A percentile compares a stretch with the other conserved stretches of the same genome.
These are phyloP conservation scores for Cladosporium halotolerans DNA, from an alignment of 2,329 filamentous ascomycete species.

Conservation along the genomic window DNA sequence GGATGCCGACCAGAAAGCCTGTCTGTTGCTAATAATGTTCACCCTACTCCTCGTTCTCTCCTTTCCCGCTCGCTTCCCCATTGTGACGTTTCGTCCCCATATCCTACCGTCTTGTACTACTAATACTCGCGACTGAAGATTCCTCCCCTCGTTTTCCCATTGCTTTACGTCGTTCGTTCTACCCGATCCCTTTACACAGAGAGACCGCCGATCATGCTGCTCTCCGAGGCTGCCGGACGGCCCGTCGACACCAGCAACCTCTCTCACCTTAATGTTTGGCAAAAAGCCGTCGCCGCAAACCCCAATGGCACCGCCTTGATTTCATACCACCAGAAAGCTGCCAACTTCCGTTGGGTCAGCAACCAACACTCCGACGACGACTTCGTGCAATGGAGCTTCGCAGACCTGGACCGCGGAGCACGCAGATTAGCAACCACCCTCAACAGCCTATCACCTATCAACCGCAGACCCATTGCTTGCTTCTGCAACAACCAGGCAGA, in stretches of 20 bases:
- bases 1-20: conserved; percentile 7
- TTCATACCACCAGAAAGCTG: conserved; percentile 24
- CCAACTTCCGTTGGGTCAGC: conserved; percentile 27
- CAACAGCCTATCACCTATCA: conserved; percentile 26
- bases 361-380: conserved; percentile 22
- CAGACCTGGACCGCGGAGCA: conserved; percentile 28
- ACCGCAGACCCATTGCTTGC: conserved; percentile 26
- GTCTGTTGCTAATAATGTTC: conserved; percentile 7
- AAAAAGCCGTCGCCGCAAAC: conserved; percentile 24
- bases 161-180: neutral
- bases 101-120: conserved; percentile 7
- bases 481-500: conserved; percentile 30
- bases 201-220: conserved; percentile 7
- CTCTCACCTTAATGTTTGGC: conserved; percentile 29
- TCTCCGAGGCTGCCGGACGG: conserved; percentile 24
- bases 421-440: conserved; percentile 25
- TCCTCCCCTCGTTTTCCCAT: neutral
- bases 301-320: conserved; percentile 28
- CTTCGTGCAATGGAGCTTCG: conserved; percentile 28
- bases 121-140: conserved; percentile 1
- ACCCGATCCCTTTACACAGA: neutral
- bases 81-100: conserved; percentile 10
- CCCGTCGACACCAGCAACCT: conserved; percentile 20
- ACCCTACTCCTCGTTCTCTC: neutral
- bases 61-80: neutral